These are phyloP conservation scores for Quercus tomentella DNA, from an alignment of 331 rosid genomes.

Conservation along the genomic window DNA sequence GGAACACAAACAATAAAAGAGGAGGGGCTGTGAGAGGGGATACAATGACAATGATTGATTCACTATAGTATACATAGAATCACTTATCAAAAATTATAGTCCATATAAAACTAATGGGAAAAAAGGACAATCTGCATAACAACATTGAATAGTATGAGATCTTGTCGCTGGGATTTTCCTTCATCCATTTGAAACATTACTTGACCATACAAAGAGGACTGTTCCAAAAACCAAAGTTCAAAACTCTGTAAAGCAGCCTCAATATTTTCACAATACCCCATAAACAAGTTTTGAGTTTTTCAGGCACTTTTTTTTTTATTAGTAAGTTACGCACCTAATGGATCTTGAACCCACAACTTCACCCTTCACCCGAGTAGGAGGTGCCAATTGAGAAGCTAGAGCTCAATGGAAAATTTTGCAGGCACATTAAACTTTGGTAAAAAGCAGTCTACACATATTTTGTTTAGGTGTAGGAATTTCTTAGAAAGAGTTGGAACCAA, in stretches of 20 bases:
- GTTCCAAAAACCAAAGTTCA: neutral
- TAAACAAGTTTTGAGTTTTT: neutral
- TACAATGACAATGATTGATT: too few relatives aligned
- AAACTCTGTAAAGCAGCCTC: neutral
- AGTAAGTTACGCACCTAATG: too few relatives aligned
- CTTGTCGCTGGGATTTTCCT: neutral
- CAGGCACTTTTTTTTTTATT: too few relatives aligned
- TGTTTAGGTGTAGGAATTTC: neutral
- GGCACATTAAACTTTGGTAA: neutral
- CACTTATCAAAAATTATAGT: neutral
- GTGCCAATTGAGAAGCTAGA: too few relatives aligned
- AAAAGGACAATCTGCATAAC: neutral
- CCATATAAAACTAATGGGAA: neutral
- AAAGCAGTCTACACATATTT: neutral
- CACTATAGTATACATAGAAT: too few relatives aligned
- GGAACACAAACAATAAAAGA: too few relatives aligned
- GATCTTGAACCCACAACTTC: too few relatives aligned
- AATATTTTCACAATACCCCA: neutral
- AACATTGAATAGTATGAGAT: neutral
- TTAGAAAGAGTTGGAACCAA: neutral
- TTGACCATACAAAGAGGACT: neutral
- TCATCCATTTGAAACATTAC: neutral
- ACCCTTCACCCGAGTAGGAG: too few relatives aligned
- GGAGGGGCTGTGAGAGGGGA: too few relatives aligned
- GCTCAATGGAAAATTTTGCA: neutral